These are phyloP conservation scores for Sphaerulina vaccinii DNA, from an alignment of 2,329 filamentous ascomycete genomes.

Conservation along the genomic window DNA sequence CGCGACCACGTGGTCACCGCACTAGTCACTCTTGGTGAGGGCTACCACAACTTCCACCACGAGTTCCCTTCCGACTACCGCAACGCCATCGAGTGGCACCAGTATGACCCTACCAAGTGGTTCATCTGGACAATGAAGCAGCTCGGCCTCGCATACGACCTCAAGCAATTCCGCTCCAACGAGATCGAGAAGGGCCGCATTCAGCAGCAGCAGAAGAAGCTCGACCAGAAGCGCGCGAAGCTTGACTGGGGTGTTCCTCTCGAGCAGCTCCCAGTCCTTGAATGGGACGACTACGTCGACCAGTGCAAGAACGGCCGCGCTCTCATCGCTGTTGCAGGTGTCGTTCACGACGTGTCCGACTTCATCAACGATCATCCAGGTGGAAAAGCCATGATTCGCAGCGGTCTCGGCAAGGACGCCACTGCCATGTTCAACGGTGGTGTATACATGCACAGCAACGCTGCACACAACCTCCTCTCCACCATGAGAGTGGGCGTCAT, in stretches of 20 bases:
- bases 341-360: constrained; percentile 79
- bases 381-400: constrained; percentile 81
- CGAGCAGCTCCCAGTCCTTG: constrained; percentile 79
- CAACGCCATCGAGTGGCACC: constrained; percentile 86
- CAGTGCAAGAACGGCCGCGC: constrained; percentile 75
- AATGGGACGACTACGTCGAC: constrained; percentile 82
- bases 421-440: constrained; percentile 90
- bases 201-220: constrained; percentile 88
- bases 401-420: constrained; percentile 80
- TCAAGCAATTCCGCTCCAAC: constrained; percentile 88
- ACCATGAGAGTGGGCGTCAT: constrained; percentile 88
- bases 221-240: constrained; percentile 77
- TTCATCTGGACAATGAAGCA: constrained; percentile 81
- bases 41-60: constrained; percentile 95
- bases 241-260: constrained; percentile 86
- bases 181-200: constrained; percentile 90
- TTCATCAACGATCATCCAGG: constrained; percentile 91
- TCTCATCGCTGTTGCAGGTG: constrained; percentile 75
- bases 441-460: constrained; percentile 87
- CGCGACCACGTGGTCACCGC: constrained; percentile 86
- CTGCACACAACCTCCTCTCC: constrained; percentile 81
- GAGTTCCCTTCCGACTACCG: constrained; percentile 92
- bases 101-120: constrained; percentile 93
- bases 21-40: constrained; percentile 79
- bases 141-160: constrained; percentile 77